Evolutionary conservation across 2,329 filamentous ascomycete genomes (phyloP), one percentile per base, ranked within the genome.

Genomic region (Fusarium agapanthi): DNA sequence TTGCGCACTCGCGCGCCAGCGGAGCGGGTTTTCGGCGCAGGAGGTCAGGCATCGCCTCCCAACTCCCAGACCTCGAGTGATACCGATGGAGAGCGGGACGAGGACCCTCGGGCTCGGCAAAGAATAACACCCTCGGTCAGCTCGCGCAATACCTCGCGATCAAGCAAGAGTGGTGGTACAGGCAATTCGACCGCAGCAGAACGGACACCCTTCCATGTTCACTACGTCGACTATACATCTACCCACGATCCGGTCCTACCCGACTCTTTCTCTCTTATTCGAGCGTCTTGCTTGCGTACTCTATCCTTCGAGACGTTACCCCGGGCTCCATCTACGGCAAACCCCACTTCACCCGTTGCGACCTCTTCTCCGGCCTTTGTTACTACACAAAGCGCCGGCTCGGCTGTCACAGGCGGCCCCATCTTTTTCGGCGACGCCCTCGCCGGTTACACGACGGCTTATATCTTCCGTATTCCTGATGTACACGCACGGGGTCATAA

Each of bases 381-480:
- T 34, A 89, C 88, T 3, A 86, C 87, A 4, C 87, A 88, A 74
- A 84, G 84, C 77, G 79, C 87, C 68, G 83, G 88, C 61, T 83
- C 87, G 41, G 84, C 89, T 22, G 85, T 87, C 2, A 89, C 89
- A 6, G 90, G 90, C 6, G 90, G 90, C 0, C 89, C 90, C 35
- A 91, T 92, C 59, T 91, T 92, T 79, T 92, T 92, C 67, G 90
- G 90, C 35, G 90, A 92, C 75, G 86, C 89, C 3, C 79, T 87
- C 1, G 87, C 90, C 3, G 90, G 90, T 35, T 92, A 91, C 80
- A 92, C 90, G 1, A 92, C 90, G 1, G 90, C 90, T 20, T 92
- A 91, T 79, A 90, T 92, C 71, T 92, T 92, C 77, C 90, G 90
- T 32, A 90, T 92, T 45, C 88, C 90, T 12, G 90, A 92, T 77